Evolutionary conservation across 148 eudicot genomes (phyloP).

Genomic region (Arbutus unedo): DNA sequence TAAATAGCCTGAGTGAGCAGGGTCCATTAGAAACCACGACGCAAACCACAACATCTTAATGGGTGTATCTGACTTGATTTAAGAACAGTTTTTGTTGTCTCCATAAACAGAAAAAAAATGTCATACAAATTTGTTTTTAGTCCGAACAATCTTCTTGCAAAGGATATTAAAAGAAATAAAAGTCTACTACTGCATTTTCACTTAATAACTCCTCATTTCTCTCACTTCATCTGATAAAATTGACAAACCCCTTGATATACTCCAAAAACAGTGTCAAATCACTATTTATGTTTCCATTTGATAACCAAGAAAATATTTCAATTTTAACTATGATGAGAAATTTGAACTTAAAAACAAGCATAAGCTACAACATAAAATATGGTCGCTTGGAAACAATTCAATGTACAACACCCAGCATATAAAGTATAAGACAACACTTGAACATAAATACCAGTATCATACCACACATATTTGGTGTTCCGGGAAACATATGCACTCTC

Average conservation of each 20-base stretch:
- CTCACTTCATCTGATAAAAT: no score
- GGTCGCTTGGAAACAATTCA: not conserved
- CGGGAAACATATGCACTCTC: constrained; percentile 96
- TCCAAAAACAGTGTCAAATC: no score
- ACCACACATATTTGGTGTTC: constrained; percentile 99
- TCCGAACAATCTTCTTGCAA: not conserved
- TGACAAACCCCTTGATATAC: no score
- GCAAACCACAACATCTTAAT: not conserved
- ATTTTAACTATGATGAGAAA: no score
- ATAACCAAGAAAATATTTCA: no score
- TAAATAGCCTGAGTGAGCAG: not conserved
- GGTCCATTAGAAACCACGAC: not conserved
- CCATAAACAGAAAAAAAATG: not conserved
- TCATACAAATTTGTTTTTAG: not conserved
- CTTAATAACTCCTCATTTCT: no score
- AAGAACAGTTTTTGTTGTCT: not conserved
- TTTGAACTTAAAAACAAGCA: no score
- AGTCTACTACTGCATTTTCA: not conserved
- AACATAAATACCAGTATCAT: constrained; percentile 13
- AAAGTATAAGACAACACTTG: not conserved
- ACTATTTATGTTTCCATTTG: no score
- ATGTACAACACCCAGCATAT: not conserved
- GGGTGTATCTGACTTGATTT: not conserved
- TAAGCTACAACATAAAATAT: no score
- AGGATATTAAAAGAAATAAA: not conserved